Evolutionary conservation across 2,329 filamentous ascomycete genomes (phyloP).

Genomic region (Sporothrix protearum): DNA sequence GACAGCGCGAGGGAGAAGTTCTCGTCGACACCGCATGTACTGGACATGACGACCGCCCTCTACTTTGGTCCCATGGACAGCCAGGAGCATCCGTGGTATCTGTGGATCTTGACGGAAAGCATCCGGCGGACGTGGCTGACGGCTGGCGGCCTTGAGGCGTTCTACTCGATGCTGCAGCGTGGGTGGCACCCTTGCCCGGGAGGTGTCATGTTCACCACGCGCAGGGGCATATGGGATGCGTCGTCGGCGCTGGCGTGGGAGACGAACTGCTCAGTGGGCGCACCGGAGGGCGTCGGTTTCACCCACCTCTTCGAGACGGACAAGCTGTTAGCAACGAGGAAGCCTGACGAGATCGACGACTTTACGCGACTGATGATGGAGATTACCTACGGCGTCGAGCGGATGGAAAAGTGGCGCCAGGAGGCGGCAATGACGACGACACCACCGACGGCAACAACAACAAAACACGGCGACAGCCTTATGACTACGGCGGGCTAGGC

Average conservation of each 20-base stretch:
- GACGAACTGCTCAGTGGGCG: constrained; percentile 4
- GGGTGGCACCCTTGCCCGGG: constrained; percentile 31
- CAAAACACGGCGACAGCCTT: neutral
- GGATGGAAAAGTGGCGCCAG: constrained; percentile 24
- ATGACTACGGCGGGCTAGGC: neutral
- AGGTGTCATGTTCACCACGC: constrained; percentile 30
- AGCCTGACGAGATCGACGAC: constrained; percentile 27
- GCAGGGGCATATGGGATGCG: constrained; percentile 33
- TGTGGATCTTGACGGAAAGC: constrained; percentile 37
- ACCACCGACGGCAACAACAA: neutral
- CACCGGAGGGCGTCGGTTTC: constrained; percentile 1
- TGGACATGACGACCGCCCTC: constrained; percentile 15
- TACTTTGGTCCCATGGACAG: constrained; percentile 8
- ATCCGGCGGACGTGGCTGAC: constrained; percentile 34
- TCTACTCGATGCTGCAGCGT: constrained; percentile 31
- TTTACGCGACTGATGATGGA: constrained; percentile 26
- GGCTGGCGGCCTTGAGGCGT: constrained; percentile 26
- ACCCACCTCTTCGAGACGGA: constrained; percentile 24
- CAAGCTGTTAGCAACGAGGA: constrained; percentile 19
- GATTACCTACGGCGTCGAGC: constrained; percentile 26
- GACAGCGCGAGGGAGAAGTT: constrained; percentile 1
- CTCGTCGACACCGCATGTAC: neutral
- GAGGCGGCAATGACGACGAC: neutral
- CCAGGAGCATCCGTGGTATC: constrained; percentile 27
- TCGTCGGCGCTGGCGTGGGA: constrained; percentile 30